A percentile compares a stretch with the other conserved stretches of the same genome.
Evolutionary conservation across 768 basidiomycete species (phyloP).

Genomic region (Tephrocybe sp.): DNA sequence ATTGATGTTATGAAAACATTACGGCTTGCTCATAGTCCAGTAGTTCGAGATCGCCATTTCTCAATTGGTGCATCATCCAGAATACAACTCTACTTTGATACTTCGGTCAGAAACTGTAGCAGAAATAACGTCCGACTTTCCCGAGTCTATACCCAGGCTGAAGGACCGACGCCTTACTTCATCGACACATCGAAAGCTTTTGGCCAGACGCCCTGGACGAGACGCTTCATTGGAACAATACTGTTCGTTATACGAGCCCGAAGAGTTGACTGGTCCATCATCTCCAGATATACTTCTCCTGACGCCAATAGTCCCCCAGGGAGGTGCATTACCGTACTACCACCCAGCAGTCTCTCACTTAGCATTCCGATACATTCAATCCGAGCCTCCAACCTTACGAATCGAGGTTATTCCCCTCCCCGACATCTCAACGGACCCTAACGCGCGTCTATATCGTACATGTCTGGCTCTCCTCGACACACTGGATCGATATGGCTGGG

Average conservation of each 20-base stretch:
- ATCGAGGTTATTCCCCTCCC: constrained; percentile 61
- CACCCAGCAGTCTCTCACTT: constrained; percentile 82
- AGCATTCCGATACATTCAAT: constrained; percentile 71
- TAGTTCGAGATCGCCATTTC: constrained; percentile 75
- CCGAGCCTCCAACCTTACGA: constrained; percentile 37
- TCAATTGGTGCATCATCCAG: constrained; percentile 84
- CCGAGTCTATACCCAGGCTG: constrained; percentile 34
- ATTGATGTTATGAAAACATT: neutral
- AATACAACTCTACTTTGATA: constrained; percentile 91
- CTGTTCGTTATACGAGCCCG: constrained; percentile 65
- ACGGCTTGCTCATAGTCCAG: neutral
- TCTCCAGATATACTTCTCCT: constrained; percentile 43
- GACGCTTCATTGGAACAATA: constrained; percentile 76
- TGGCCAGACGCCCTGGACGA: constrained; percentile 77
- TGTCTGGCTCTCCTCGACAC: constrained; percentile 79
- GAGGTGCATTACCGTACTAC: constrained; percentile 74
- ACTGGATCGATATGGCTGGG: constrained; percentile 88
- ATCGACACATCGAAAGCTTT: constrained; percentile 63
- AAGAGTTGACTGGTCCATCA: constrained; percentile 6
- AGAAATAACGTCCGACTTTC: constrained; percentile 36
- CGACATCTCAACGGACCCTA: constrained; percentile 44
- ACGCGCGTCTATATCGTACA: constrained; percentile 77
- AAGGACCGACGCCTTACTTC: constrained; percentile 39
- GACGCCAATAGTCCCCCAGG: constrained; percentile 52
- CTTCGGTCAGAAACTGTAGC: constrained; percentile 73